These are phyloP conservation scores for Pseudocercospora crystallina DNA, from an alignment of 2,329 filamentous ascomycete species.

Conservation along the genomic window DNA sequence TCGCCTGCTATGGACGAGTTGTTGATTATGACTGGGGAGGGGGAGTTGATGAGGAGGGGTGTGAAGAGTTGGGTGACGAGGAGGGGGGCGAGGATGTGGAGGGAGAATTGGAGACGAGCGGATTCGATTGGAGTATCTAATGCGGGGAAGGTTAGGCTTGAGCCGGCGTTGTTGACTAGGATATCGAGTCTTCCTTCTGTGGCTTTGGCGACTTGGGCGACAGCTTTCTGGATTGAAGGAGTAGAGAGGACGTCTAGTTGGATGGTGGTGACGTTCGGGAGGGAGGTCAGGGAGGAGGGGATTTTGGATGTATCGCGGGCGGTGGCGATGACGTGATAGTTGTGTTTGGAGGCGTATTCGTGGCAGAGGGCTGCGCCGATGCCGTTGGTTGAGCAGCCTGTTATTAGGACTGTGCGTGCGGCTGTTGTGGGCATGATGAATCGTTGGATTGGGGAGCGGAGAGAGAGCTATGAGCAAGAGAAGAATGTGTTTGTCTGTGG, in stretches of 20 bases:
- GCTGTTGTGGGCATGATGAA: too few species aligned
- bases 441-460: too few species aligned
- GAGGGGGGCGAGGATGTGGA: conserved; percentile 50
- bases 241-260: conserved; percentile 45
- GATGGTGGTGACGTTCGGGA: conserved; percentile 29
- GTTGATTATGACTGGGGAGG: conserved; percentile 9
- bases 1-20: conserved; percentile 19
- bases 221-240: conserved; percentile 38
- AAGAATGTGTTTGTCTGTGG: too few species aligned
- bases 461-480: too few species aligned
- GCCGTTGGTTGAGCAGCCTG: conserved; percentile 40
- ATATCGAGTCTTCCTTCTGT: conserved; percentile 43
- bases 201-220: conserved; percentile 29
- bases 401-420: conserved; percentile 27
- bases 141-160: conserved; percentile 27
- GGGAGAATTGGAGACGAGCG: conserved; percentile 50
- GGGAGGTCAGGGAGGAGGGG: neutral
- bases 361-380: conserved; percentile 42
- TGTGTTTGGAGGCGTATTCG: conserved; percentile 38
- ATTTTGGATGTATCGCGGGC: conserved; percentile 32
- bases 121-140: conserved; percentile 34
- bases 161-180: conserved; percentile 51
- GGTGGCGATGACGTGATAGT: conserved; percentile 25
- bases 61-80: conserved; percentile 43
- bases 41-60: conserved; percentile 38